Evolutionary conservation across 495 filamentous ascomycete genomes (phyloP).

Genomic region (Xylaria venustula): DNA sequence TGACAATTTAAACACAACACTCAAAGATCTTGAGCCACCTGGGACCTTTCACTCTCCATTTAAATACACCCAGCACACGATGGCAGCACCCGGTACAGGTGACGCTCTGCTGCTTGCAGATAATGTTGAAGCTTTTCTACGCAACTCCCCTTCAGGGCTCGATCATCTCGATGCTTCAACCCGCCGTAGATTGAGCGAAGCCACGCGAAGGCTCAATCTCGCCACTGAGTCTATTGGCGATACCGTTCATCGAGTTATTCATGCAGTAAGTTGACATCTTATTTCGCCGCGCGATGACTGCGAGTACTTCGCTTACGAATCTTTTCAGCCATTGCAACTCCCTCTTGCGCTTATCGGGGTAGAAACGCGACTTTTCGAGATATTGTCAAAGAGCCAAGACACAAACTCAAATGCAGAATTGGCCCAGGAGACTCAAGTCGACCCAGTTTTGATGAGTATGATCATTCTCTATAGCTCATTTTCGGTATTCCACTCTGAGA

Average conservation of each 20-base stretch:
- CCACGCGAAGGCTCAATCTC: not conserved
- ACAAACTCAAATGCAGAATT: slow-evolving; percentile 25
- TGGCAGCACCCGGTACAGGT: too few species aligned
- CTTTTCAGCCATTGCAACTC: slow-evolving; percentile 16
- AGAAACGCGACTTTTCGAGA: slow-evolving; percentile 36
- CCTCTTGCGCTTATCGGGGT: slow-evolving; percentile 28
- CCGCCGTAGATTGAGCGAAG: slow-evolving; percentile 3
- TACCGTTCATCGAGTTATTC: slow-evolving; percentile 4
- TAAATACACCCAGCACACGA: too few species aligned
- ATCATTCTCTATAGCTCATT: not conserved
- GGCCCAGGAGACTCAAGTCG: slow-evolving; percentile 26
- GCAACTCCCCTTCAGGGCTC: too few species aligned
- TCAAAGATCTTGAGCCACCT: too few species aligned
- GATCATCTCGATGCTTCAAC: not conserved
- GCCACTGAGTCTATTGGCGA: slow-evolving; percentile 4
- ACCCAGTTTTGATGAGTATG: slow-evolving; percentile 34
- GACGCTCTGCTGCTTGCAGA: too few species aligned
- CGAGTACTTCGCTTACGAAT: not conserved
- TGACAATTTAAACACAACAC: too few species aligned
- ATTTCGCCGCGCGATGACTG: not conserved
- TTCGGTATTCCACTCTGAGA: not conserved
- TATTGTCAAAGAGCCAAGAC: slow-evolving; percentile 20
- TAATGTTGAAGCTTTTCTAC: too few species aligned
- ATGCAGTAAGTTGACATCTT: not conserved
- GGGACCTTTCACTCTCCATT: too few species aligned